Base-by-base conservation (phyloP, 177 flowering plant genomes). In the Vitis hybrid region DNA sequence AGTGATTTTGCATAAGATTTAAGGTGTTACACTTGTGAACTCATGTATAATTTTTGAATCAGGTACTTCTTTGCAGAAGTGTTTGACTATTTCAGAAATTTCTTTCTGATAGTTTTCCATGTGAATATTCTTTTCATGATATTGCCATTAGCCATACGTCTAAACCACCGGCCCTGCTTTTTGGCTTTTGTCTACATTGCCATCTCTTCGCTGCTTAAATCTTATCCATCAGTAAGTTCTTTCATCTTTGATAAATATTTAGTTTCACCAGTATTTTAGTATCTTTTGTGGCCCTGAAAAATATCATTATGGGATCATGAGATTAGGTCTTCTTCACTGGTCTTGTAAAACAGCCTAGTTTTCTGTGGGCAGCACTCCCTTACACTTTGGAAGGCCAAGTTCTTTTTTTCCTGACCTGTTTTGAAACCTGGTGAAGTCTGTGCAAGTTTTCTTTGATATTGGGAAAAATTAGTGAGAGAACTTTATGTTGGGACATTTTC, bases 21-120 rank as follows among this genome's bases (percentile, higher is more conserved):
- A 12, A 52, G 50, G 3, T 64, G 5, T 57, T 32, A 34, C 58
- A 56, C 59, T 59, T n/a, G 62, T 51, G 14, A 60, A 14, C n/a
- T 68, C 55, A 52, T 58, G 60, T 60, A n/a, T 58, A 52, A 40
- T 74, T 19, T 62, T 67, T 21, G 65, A 64, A 34, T 85, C 91
- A 95, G 98, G 99, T 95, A 95, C 86, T 91, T 95, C 83, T 95
- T 93, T 77, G 99, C 99, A 4, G 98, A 95, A 84, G 99, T 95
- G 75, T 95, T 95, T 70, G 90, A 93, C 23, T 91, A 88, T 64
- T 95, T 93, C 88, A 82, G 95, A 79, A 81, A 74, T 65, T 93
- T 95, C 82, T 95, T 93, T 74, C 74, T 95, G 75, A 85, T 93
- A 58, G 97, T 92, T 60, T 90, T 93, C 80, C 97, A 93, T 67